phyloP scores from a whole-genome alignment of 345 rosid species.

The Lumnitzera racemosa region DNA sequence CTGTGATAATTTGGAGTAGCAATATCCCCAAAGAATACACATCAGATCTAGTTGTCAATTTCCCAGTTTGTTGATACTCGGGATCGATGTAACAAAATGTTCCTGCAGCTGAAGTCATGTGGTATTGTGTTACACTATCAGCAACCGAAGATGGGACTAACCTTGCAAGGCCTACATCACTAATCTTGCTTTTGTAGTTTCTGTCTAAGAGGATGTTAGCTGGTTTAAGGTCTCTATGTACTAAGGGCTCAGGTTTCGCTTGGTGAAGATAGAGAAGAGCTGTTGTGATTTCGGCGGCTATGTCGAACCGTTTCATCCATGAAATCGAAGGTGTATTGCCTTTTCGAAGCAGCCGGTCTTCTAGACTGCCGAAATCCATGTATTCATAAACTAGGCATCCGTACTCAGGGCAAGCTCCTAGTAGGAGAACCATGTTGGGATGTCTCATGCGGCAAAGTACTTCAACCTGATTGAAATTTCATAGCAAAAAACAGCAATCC shows the following conservation, averaged over 20 bases:
- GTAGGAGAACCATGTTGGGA: slow-evolving; percentile 91
- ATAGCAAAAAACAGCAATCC: too few species aligned
- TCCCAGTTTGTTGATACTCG: slow-evolving; percentile 85
- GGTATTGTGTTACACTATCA: slow-evolving; percentile 68
- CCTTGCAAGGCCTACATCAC: slow-evolving; percentile 93
- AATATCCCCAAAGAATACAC: slow-evolving; percentile 73
- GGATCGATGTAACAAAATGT: slow-evolving; percentile 93
- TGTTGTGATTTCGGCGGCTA: slow-evolving; percentile 77
- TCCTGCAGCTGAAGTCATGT: slow-evolving; percentile 91
- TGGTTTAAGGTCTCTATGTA: slow-evolving; percentile 88
- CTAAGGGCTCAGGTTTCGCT: slow-evolving; percentile 94
- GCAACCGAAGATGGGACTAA: slow-evolving; percentile 81
- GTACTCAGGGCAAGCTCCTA: slow-evolving; percentile 86
- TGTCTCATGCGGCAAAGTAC: slow-evolving; percentile 78
- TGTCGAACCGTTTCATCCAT: slow-evolving; percentile 61
- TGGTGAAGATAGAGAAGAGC: slow-evolving; percentile 89
- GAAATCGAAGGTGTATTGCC: slow-evolving; percentile 61
- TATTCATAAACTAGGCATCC: slow-evolving; percentile 90
- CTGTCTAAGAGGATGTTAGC: slow-evolving; percentile 86
- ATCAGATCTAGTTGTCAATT: slow-evolving; percentile 74
- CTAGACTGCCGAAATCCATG: slow-evolving; percentile 76
- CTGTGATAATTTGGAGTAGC: slow-evolving; percentile 81
- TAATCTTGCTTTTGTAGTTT: slow-evolving; percentile 79
- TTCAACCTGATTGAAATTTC: slow-evolving; percentile 44
- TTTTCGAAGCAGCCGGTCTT: slow-evolving; percentile 64